Base-by-base conservation (phyloP, 2,329 filamentous ascomycete species). In the Neofusicoccum cordaticola region DNA sequence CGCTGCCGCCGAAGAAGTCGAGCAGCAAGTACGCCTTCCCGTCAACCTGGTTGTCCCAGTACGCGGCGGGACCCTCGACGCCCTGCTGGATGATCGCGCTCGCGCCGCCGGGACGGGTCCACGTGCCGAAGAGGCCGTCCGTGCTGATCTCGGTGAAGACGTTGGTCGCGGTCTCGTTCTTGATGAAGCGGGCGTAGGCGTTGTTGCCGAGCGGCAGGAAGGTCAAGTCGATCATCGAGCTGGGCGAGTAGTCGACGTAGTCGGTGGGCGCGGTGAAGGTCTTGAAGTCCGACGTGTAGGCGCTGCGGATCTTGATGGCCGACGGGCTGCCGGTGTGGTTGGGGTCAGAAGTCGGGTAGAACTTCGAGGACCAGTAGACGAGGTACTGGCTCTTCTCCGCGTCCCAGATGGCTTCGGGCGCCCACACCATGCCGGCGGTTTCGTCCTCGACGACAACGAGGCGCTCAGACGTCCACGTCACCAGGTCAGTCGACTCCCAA, bases 361-460 rank as follows among this genome's bases (percentile, higher is more conserved):
- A 74, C 13, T 80, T 76, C 6, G 78, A 78, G 0, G 83, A 75
- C 83, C 82, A 84, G 71, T 82, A 81, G 51, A 84, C 77, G 17
- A 81, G 78, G 70, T 81, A 84, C 48, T 80, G 76, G 15, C 71
- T 69, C 69, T 81, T 79, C 1, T 74, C 71, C 0, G 77, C 73
- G 67, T 86, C 83, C 79, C 80, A 86, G 60, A 86, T 80, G 0
- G 84, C 84, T 58, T 83, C 81, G 0, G 84, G 85, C 0, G 84
- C 84, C 84, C 84, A 86, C 0, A 85, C 83, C 84, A 86, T 86
- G 3, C 84, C 84, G 0, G 83, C 84, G 3, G 78, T 81, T n/a
- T 72, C 71, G 64, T 84, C 79, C 68, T 86, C 84, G 11, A 86
- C 83, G 0, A 71, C 73, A 0, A 83, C 78, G 1, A 86, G 74